A percentile compares a stretch with the other conserved stretches of the same genome.
Conservation (phyloP, 78 protist genomes). For the Dictyostelium firmibasis region DNA sequence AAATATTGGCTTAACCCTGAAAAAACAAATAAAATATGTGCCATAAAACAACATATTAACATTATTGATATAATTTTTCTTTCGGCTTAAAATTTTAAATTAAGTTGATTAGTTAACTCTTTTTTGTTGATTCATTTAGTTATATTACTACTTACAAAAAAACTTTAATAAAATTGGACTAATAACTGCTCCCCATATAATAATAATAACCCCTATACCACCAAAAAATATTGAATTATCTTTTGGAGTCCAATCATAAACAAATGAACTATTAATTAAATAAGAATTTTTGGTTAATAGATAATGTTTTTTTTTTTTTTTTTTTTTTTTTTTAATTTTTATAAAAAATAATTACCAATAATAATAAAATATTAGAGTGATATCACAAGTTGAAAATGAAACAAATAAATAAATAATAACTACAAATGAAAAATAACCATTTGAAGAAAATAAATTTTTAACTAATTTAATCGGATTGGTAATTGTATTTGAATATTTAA, state of each 20-base stretch:
- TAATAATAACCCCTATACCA: neutral
- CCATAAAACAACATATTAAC: neutral
- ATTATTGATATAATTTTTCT: neutral
- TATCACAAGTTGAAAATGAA: neutral
- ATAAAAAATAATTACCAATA: neutral
- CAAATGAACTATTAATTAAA: neutral
- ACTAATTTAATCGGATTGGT: conserved; percentile 27
- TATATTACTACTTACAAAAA: neutral
- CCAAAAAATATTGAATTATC: neutral
- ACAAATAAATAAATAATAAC: neutral
- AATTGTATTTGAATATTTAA: neutral
- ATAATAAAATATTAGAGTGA: neutral
- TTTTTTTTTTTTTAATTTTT: neutral
- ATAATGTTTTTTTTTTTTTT: neutral
- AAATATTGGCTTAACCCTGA: conserved; percentile 3
- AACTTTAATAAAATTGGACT: neutral
- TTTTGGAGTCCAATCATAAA: neutral
- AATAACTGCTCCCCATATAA: neutral
- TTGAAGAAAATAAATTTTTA: neutral
- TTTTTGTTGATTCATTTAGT: neutral
- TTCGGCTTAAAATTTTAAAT: conserved; percentile 9
- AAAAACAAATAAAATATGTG: neutral
- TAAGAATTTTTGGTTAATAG: neutral
- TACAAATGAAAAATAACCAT: neutral
- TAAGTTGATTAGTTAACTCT: neutral